These are phyloP conservation scores for Solanum lycopersicoides DNA, from an alignment of 257 asterid species.

Conservation along the genomic window DNA sequence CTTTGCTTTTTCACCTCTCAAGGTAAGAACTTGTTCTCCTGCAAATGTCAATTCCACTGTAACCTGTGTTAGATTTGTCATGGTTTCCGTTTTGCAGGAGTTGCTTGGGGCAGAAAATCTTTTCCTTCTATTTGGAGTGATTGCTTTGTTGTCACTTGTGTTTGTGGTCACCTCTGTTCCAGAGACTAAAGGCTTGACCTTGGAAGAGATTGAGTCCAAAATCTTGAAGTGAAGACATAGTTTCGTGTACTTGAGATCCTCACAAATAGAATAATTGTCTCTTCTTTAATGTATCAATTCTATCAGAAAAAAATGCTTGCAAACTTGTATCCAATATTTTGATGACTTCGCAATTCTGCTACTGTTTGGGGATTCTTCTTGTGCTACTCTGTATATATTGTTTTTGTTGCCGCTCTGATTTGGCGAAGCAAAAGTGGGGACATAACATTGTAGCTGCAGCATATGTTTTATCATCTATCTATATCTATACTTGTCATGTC, in stretches of 20 bases:
- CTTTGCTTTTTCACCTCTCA: constrained; percentile 83
- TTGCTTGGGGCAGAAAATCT: constrained; percentile 82
- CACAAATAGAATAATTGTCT: not conserved
- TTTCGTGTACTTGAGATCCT: not conserved
- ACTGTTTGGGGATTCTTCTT: not conserved
- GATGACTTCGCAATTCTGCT: not conserved
- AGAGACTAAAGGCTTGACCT: constrained; percentile 97
- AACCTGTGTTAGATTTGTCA: not conserved
- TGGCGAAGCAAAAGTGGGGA: not conserved
- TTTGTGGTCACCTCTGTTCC: constrained; percentile 65
- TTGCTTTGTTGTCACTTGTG: constrained; percentile 56
- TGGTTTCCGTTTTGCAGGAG: constrained; percentile 40
- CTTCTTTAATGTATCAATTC: not conserved
- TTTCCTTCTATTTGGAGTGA: constrained; percentile 80
- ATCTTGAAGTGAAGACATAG: constrained; percentile 43
- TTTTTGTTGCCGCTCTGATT: not conserved
- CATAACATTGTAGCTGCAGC: not conserved
- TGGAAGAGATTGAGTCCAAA: constrained; percentile 94
- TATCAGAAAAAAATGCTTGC: not conserved
- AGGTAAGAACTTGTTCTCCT: constrained; percentile 32
- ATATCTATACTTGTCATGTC: not conserved
- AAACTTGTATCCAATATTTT: not conserved
- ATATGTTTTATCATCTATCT: not conserved
- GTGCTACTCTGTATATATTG: not conserved
- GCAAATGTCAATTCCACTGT: not conserved